Conservation (phyloP, 2,329 filamentous ascomycete genomes). For the Phialemoniopsis sp. region DNA sequence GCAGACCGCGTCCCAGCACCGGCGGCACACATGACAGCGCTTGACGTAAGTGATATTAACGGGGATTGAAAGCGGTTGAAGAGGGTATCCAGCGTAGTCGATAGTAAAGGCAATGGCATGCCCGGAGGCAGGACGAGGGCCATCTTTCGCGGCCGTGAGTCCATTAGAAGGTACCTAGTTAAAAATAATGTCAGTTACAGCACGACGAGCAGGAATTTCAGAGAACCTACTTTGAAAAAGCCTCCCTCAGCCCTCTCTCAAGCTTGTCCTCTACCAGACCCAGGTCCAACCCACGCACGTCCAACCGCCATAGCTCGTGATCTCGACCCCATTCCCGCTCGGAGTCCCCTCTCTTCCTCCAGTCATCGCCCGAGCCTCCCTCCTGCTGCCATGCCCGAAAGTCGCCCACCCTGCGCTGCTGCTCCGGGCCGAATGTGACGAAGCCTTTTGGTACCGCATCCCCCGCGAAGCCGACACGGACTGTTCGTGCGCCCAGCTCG, state of each 20-base stretch:
- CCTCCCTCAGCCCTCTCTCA: conserved; percentile 75
- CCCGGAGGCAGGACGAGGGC: conserved; percentile 61
- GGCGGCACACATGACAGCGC: conserved; percentile 68
- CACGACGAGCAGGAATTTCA: neutral
- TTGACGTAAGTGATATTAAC: conserved; percentile 75
- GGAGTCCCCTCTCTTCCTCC: conserved; percentile 30
- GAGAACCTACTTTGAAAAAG: conserved; percentile 69
- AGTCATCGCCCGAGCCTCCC: conserved; percentile 35
- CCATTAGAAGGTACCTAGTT: conserved; percentile 60
- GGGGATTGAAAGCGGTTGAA: conserved; percentile 80
- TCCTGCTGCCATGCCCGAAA: conserved; percentile 66
- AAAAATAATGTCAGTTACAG: conserved; percentile 3
- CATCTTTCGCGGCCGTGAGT: conserved; percentile 71
- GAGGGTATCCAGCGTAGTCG: conserved; percentile 69
- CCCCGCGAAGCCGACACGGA: conserved; percentile 83
- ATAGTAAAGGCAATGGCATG: conserved; percentile 13
- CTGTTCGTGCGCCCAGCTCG: conserved; percentile 74
- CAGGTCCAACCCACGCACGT: conserved; percentile 69
- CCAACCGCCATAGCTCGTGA: conserved; percentile 73
- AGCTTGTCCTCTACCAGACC: conserved; percentile 82
- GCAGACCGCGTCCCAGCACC: conserved; percentile 83
- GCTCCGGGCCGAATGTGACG: conserved; percentile 69
- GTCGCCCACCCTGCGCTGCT: conserved; percentile 75
- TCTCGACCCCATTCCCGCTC: conserved; percentile 52
- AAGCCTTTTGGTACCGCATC: conserved; percentile 71